Conservation (phyloP, 2,329 filamentous ascomycete genomes). For the Chalara sp. region DNA sequence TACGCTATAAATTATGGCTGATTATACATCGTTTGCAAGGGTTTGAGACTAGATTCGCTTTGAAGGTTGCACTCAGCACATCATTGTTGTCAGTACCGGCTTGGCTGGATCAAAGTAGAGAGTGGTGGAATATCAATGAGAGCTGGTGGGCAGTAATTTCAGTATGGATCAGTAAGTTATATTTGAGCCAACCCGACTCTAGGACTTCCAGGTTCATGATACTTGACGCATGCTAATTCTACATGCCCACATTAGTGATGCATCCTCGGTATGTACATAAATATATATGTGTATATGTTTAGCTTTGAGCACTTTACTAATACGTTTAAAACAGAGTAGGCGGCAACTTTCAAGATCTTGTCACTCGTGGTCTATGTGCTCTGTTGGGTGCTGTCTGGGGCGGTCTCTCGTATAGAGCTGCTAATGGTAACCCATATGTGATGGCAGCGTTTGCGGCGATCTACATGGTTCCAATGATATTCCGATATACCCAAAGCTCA, state of each 20-base stretch:
- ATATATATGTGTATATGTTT: too few relatives aligned
- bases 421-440: slow-evolving; percentile 46
- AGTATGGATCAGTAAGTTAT: slow-evolving; percentile 8
- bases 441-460: slow-evolving; percentile 47
- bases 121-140: slow-evolving; percentile 50
- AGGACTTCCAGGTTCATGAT: not conserved
- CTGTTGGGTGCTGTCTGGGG: slow-evolving; percentile 49
- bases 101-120: slow-evolving; percentile 37
- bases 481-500: slow-evolving; percentile 46
- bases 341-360: slow-evolving; percentile 50
- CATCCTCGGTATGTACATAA: slow-evolving; percentile 34
- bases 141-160: slow-evolving; percentile 51
- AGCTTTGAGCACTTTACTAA: not conserved
- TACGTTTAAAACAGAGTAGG: slow-evolving; percentile 34
- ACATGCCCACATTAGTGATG: slow-evolving; percentile 35
- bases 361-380: slow-evolving; percentile 42
- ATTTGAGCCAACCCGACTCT: not conserved
- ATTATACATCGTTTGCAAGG: slow-evolving; percentile 47
- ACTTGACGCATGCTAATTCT: not conserved
- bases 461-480: slow-evolving; percentile 55
- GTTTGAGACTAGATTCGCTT: slow-evolving; percentile 49
- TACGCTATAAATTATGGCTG: slow-evolving; percentile 42
- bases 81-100: slow-evolving; percentile 46
- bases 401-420: slow-evolving; percentile 43
- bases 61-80: slow-evolving; percentile 47